A percentile compares a stretch with the other conserved stretches of the same genome.
These are phyloP conservation scores for Gypsophila paniculata DNA, from an alignment of 179 eudicot genomes.

Conservation along the genomic window DNA sequence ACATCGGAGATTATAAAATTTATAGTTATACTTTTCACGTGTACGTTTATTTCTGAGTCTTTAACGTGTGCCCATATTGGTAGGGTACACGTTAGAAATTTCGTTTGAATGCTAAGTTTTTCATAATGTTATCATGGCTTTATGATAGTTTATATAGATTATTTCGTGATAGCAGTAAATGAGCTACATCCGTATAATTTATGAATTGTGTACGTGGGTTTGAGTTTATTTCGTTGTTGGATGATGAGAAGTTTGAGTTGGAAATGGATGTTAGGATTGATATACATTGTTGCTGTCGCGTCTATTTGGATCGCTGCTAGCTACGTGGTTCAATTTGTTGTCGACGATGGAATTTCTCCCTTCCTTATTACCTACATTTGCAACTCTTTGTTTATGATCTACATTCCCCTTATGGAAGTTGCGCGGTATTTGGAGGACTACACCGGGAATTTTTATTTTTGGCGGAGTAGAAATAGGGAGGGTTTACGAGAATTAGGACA, in stretches of 20 bases:
- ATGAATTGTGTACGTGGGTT: too few species aligned
- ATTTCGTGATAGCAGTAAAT: too few species aligned
- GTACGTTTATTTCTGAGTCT: too few species aligned
- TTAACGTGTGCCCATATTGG: too few species aligned
- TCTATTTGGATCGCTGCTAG: slow-evolving; percentile 96
- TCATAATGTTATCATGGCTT: too few species aligned
- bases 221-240: slow-evolving; percentile 8
- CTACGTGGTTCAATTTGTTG: slow-evolving; percentile 89
- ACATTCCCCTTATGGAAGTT: slow-evolving; percentile 69
- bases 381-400: slow-evolving; percentile 77
- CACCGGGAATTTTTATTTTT: slow-evolving; percentile 53
- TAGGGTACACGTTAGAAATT: too few species aligned
- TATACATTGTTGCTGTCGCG: slow-evolving; percentile 73
- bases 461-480: slow-evolving; percentile 34
- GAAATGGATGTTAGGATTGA: slow-evolving; percentile 80
- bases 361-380: slow-evolving; percentile 88
- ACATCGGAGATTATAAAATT: too few species aligned
- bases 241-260: slow-evolving; percentile 55
- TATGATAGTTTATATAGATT: too few species aligned
- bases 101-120: too few species aligned
- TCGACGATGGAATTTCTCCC: slow-evolving; percentile 79
- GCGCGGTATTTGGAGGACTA: slow-evolving; percentile 66
- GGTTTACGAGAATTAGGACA: slow-evolving; percentile 34
- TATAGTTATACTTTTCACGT: too few species aligned
- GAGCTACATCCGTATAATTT: too few species aligned